Conservation (phyloP, 163 green algal species). For the Chlorella variabilis region DNA sequence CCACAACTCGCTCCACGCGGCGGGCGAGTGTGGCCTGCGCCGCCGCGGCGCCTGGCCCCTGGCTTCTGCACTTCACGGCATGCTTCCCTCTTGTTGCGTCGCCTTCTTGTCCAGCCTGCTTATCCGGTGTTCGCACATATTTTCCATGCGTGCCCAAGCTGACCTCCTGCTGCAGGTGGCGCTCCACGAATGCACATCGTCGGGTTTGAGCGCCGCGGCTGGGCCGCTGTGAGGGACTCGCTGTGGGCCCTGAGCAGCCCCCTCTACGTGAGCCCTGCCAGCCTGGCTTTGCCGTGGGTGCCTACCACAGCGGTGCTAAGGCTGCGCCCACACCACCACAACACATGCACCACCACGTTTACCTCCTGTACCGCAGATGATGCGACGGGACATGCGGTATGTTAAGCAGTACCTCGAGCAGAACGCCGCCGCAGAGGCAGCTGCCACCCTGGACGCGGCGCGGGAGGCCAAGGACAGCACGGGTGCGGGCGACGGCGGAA, state of each 20-base stretch:
- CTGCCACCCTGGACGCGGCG: no score
- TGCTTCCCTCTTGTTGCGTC: no score
- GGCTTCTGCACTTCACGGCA: no score
- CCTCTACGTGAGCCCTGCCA: constrained; percentile 8
- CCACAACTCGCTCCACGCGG: not conserved
- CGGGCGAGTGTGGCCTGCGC: no score
- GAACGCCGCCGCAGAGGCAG: not conserved
- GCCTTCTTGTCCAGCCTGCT: no score
- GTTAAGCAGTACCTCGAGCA: not conserved
- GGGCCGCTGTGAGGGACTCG: not conserved
- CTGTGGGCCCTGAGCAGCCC: constrained; percentile 4
- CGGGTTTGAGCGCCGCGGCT: constrained; percentile 3
- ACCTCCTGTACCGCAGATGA: constrained; percentile 7
- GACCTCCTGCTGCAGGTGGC: not conserved
- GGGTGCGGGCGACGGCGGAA: no score
- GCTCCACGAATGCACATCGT: not conserved
- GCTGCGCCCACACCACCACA: no score
- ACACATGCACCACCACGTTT: no score
- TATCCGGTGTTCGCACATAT: no score
- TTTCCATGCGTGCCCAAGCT: no score
- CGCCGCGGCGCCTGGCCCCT: no score
- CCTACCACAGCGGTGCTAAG: not conserved
- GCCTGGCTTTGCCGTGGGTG: no score
- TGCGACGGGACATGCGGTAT: not conserved
- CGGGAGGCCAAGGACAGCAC: not conserved